Evolutionary conservation across 495 filamentous ascomycete species (phyloP), one percentile per base, ranked within the genome.

Genomic region (Penicillium desertorum): DNA sequence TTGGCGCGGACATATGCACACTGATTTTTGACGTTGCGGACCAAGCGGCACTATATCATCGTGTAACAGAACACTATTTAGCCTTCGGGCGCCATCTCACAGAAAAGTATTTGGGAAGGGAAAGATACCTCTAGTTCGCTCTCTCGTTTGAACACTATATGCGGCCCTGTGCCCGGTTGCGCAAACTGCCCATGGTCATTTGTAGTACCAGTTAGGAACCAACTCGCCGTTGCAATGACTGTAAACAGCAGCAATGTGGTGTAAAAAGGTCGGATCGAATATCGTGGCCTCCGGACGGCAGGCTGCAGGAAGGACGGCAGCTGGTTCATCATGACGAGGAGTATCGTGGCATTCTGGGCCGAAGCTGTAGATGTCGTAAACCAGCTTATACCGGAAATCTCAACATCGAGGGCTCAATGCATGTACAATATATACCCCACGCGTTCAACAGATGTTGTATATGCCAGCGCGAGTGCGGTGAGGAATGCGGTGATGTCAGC

Each of bases 1-100:
- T 97, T 88, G 45, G 75, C 78, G 54, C 78, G 81, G 54, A 97
- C 81, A 71, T 92, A 99, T 54, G 86, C 85, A 76, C 95, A 99
- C 75, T 96, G 84, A 71, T 97, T 85, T 56, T 75, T 63, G 42
- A 84, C 87, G 43, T 82, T 66, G 65, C 94, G 91, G 50, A 98
- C 91, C 5, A 86, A 72, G 39, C 87, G 89, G 63, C 95, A 99
- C 80, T 96, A 60, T 34, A 54, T 10, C 12, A 11, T 45, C 5
- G 66, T 69, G 39, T 32, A 45, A 69, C 61, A 55, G 42, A 41
- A 34, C 5, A 32, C 16, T 19, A 51, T 25, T 76, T 66, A 76
- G 70, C 59, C 50, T 57, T 45, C 7, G 36, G 36, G 16, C 22
- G 14, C 5, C n/a, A 58, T 60, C 45, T 37, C 52, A 58, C 47